These are phyloP conservation scores for Stephania yunnanensis DNA, from an alignment of 164 flowering plant genomes.

Conservation along the genomic window DNA sequence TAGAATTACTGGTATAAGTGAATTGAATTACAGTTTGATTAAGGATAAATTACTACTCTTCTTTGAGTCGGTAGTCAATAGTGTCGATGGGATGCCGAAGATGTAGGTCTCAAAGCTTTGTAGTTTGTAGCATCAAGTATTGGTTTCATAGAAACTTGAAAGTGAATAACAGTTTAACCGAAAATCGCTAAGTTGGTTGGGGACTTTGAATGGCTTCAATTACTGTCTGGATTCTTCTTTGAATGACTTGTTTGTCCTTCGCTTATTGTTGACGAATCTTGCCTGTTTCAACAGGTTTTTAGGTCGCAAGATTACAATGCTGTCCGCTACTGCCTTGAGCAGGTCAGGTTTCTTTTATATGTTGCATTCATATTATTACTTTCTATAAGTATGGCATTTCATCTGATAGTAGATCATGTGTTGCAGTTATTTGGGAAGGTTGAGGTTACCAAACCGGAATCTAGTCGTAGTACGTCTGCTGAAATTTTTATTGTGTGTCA, in stretches of 20 bases:
- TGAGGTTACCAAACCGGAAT: conserved; percentile 78
- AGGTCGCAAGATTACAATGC: conserved; percentile 92
- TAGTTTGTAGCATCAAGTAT: too few species aligned
- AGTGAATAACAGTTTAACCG: not conserved
- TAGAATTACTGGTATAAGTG: not conserved
- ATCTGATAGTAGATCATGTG: conserved; percentile 11
- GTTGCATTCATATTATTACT: not conserved
- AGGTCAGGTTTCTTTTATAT: conserved; percentile 37
- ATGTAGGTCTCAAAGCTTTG: too few species aligned
- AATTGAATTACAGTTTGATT: not conserved
- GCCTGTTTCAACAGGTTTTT: conserved; percentile 53
- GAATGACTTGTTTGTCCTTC: not conserved
- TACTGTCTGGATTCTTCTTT: not conserved
- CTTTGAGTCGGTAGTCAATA: not conserved
- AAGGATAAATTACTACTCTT: not conserved
- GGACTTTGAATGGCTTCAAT: too few species aligned
- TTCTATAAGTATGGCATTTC: not conserved
- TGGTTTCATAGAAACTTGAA: not conserved
- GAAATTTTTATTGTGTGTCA: conserved; percentile 74
- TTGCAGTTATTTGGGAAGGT: conserved; percentile 93
- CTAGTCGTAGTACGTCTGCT: conserved; percentile 90
- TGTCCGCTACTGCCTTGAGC: conserved; percentile 72
- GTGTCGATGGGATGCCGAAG: too few species aligned
- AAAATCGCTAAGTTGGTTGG: not conserved
- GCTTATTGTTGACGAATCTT: not conserved